These are phyloP conservation scores for Tulasnella sp. DNA, from an alignment of 768 basidiomycete species.

Conservation along the genomic window DNA sequence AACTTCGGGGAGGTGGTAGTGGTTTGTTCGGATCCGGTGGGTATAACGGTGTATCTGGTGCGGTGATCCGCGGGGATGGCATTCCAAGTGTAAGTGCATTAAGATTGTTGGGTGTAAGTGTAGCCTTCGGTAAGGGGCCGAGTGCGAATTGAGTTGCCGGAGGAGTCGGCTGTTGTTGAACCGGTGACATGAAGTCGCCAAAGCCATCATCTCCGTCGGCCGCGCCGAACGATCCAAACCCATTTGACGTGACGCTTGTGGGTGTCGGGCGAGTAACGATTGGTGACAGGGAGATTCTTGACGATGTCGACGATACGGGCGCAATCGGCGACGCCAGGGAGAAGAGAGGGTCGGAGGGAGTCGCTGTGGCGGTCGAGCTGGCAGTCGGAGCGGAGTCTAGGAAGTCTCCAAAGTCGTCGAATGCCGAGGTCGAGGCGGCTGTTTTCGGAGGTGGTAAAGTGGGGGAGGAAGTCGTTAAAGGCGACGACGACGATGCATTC, in stretches of 20 bases:
- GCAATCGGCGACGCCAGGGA: conserved; percentile 23
- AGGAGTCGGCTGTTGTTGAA: neutral
- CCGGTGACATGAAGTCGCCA: conserved; percentile 12
- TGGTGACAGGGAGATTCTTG: neutral
- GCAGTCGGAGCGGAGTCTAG: conserved; percentile 23
- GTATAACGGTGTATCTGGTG: conserved; percentile 14
- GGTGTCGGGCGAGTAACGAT: conserved; percentile 1
- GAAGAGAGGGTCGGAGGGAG: conserved; percentile 1
- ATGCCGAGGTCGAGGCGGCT: conserved; percentile 20
- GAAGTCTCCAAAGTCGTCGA: conserved; percentile 34
- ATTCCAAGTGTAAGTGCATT: neutral
- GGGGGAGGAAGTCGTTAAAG: conserved; percentile 9
- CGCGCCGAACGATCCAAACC: neutral
- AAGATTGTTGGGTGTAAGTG: neutral
- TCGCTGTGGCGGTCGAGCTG: conserved; percentile 30
- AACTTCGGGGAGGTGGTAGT: neutral
- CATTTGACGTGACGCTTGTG: neutral
- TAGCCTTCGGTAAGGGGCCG: neutral
- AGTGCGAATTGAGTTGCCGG: neutral
- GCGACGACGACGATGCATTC: conserved; percentile 19
- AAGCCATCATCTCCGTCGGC: neutral
- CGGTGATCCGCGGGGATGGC: conserved; percentile 17
- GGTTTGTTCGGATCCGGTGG: conserved; percentile 10
- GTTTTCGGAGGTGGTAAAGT: conserved; percentile 7
- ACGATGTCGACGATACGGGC: conserved; percentile 25